These are phyloP conservation scores for Suhomyces bribrorum DNA, from an alignment of 1,139 yeast genomes.

Conservation along the genomic window DNA sequence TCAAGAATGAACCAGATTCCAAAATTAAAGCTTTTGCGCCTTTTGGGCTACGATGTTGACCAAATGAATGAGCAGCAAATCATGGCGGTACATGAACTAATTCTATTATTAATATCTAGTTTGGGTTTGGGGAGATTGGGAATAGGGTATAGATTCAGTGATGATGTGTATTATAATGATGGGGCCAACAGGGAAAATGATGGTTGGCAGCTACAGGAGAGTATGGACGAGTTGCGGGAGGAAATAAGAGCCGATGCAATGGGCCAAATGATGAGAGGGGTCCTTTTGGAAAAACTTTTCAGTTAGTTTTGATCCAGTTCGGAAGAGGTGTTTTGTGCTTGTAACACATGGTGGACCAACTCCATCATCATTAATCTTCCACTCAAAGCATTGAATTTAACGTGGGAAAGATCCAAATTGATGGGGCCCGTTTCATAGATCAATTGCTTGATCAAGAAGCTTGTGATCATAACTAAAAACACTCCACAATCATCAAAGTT, in stretches of 20 bases:
- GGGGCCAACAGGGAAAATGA: slow-evolving; percentile 12
- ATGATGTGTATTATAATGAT: slow-evolving; percentile 26
- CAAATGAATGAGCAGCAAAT: slow-evolving; percentile 12
- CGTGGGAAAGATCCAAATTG: slow-evolving; percentile 27
- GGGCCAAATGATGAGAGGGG: slow-evolving; percentile 30
- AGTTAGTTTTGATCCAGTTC: slow-evolving; percentile 19
- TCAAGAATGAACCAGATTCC: slow-evolving; percentile 28
- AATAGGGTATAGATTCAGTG: slow-evolving; percentile 27
- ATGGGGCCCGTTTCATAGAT: slow-evolving; percentile 15
- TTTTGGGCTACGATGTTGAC: slow-evolving; percentile 26
- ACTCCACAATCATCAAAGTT: slow-evolving; percentile 53
- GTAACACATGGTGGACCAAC: slow-evolving; percentile 18
- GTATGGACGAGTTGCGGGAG: slow-evolving; percentile 25
- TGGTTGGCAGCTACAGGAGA: slow-evolving; percentile 15
- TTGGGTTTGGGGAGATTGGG: slow-evolving; percentile 33
- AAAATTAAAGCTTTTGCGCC: slow-evolving; percentile 22
- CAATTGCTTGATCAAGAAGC: slow-evolving; percentile 28
- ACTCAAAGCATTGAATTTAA: slow-evolving; percentile 32
- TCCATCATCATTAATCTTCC: slow-evolving; percentile 26
- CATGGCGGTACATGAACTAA: slow-evolving; percentile 18
- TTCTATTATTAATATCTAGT: slow-evolving; percentile 26
- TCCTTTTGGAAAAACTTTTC: slow-evolving; percentile 28
- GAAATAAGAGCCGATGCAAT: slow-evolving; percentile 28
- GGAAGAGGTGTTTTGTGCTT: slow-evolving; percentile 11
- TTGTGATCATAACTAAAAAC: slow-evolving; percentile 42